Evolutionary conservation across 164 flowering plant species (phyloP), one percentile per base, ranked within the genome.

Genomic region (Chloranthus sessilifolius): DNA sequence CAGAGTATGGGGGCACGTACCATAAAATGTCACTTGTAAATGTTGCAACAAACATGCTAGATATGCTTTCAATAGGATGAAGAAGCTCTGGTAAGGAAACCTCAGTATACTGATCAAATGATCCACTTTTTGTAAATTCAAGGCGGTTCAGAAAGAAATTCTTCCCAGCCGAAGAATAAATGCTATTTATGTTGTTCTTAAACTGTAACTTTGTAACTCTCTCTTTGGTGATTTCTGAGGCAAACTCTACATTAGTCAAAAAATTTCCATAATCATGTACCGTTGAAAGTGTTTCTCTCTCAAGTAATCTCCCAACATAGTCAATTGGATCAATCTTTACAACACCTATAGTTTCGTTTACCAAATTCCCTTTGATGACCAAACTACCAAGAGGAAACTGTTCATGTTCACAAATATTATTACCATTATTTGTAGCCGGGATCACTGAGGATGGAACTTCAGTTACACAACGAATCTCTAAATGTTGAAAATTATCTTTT

Each of bases 81-180:
- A 89, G 61, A 56, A 89, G 86, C 53, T 86, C 94, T 27, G 77
- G 84, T 67, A 89, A 68, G 45, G 90, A 78, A 28, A 89, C 72
- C 37, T 51, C 70, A 50, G 51, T 30, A 29, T 58, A 62, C 41
- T 50, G 56, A 38, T 47, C 67, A 12, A 19, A 30, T 4, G 64
- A 62, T 41, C 47, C 23, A 9, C 53, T 34, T 20, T 59, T 59
- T 65, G 65, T 45, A 51, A 44, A 63, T 25, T 64, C 60, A 55
- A 89, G 84, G 26, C 79, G 79, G 55, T 89, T 89, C 55, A 89
- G 56, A 65, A 58, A 77, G 44, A 86, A 79, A 31, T 53, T 77
- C 58, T 69, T 80, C 53, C 95, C 92, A 25, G 82, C 68, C 12
- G 82, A 71, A n/a, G 73, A 43, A 58, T 50, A 43, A 25, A 38